Conservation (phyloP, 805 yeast species). For the Pichia deserticola region DNA sequence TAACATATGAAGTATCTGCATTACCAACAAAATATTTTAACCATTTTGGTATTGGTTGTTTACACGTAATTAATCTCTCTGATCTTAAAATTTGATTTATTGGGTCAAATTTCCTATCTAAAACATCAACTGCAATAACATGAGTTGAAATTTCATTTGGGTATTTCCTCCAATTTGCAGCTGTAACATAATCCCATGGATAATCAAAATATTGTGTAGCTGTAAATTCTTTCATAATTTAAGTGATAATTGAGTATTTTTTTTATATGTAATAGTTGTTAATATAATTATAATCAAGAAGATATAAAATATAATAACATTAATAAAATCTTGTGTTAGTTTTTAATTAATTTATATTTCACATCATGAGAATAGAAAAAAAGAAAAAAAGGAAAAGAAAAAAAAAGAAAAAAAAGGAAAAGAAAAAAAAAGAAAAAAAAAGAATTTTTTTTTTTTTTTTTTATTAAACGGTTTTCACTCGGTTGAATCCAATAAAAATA, state of each 20-base stretch:
- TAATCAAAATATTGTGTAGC: constrained; percentile 65
- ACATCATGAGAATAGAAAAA: background rate
- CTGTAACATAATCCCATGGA: constrained; percentile 90
- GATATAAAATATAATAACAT: too few relatives aligned
- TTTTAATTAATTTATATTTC: too few relatives aligned
- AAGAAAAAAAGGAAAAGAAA: background rate
- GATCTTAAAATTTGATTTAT: constrained; percentile 53
- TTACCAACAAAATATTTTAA: constrained; percentile 66
- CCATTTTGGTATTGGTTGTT: constrained; percentile 85
- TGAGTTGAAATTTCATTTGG: constrained; percentile 93
- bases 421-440: background rate
- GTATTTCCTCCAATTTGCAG: constrained; percentile 94
- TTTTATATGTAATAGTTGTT: too few relatives aligned
- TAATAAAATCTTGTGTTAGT: background rate
- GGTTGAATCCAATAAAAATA: too few relatives aligned
- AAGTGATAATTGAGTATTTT: too few relatives aligned
- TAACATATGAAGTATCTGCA: constrained; percentile 63
- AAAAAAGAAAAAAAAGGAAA: background rate
- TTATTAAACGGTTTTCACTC: background rate
- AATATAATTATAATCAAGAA: too few relatives aligned
- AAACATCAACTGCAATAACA: constrained; percentile 87
- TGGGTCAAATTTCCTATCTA: constrained; percentile 60
- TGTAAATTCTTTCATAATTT: constrained; percentile 68
- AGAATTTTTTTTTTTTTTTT: too few relatives aligned
- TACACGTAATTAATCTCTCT: constrained; percentile 82